Conservation (phyloP, 2,329 filamentous ascomycete species). For the Fusarium albidum region DNA sequence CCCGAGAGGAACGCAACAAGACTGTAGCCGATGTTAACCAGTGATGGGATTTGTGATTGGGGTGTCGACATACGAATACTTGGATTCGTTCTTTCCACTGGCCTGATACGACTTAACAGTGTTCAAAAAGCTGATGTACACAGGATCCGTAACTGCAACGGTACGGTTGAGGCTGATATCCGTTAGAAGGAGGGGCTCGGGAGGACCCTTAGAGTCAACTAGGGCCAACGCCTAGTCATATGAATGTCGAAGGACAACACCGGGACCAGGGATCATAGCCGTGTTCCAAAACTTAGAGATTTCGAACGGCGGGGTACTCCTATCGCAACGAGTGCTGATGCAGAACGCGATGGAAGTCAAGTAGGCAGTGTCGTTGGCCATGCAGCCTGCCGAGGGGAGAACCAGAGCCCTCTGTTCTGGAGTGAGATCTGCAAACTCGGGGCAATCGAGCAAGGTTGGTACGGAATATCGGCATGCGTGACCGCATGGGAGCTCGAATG, state of each 20-base stretch:
- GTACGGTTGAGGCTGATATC: too few species aligned
- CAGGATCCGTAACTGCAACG: neutral
- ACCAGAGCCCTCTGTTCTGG: constrained; percentile 22
- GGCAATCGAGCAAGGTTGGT: constrained; percentile 29
- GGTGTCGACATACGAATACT: too few species aligned
- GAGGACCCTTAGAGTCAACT: constrained; percentile 8
- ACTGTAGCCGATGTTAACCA: constrained; percentile 2
- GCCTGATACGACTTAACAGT: too few species aligned
- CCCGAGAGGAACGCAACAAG: constrained; percentile 34
- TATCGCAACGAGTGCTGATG: constrained; percentile 15
- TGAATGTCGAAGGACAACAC: constrained; percentile 9
- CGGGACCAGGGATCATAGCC: constrained; percentile 22
- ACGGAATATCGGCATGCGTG: constrained; percentile 27
- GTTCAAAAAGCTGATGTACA: too few species aligned
- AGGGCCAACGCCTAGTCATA: constrained; percentile 26
- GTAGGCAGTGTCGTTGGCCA: constrained; percentile 23
- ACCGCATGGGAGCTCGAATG: constrained; percentile 17
- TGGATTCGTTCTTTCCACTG: too few species aligned
- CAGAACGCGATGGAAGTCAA: constrained; percentile 36
- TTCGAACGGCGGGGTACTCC: constrained; percentile 1
- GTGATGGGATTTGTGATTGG: too few species aligned
- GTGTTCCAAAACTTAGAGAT: constrained; percentile 32
- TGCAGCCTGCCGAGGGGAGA: constrained; percentile 25
- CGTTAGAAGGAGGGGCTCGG: too few species aligned
- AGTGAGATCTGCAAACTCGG: constrained; percentile 32